Base-by-base conservation (phyloP, 345 rosid species). In the Acer saccharum region DNA sequence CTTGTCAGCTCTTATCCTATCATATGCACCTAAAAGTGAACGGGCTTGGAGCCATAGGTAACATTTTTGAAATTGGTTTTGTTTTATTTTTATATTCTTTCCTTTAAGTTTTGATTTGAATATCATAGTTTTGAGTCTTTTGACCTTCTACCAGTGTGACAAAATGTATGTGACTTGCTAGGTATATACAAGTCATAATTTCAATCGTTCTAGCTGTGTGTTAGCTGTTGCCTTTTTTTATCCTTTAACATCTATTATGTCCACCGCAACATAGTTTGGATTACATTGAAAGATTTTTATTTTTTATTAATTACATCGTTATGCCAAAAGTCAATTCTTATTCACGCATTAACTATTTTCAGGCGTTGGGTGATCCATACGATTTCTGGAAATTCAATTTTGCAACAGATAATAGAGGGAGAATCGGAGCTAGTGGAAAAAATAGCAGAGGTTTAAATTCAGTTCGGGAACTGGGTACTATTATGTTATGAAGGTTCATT, bases 21-120 rank as follows among this genome's bases (percentile, higher is more conserved):
- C 98, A 14, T 79, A 81, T 89, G 89, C 89, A 78, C 98, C 95
- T 21, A 94, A 94, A 89, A 92, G 99, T 67, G 98, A 96, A 66
- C 90, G 88, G 71, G 94, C 98, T 73, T 96, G 99, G 99, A 86
- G 97, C 83, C 98, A 94, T 62, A 92, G 97, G 97, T 94, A 75
- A 50, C 46, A 35, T 41, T 18, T 64, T 71, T 65, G 18, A 29
- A 41, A 46, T 23, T 29, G 3, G 2, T 32, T 23, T 67, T 68
- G n/a, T 44, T 55, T 66, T 57, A 52, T 69, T 41, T 65, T 39
- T 8, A 6, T 29, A 9, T 13, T 62, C 21, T 44, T 1, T 44
- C n/a, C 2, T 10, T 25, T 44, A 20, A 25, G 39, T 61, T 5
- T 44, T 73, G 21, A 63, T 23, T 13, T 23, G 54, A 39, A 11